Conservation (phyloP, 2,329 filamentous ascomycete species). For the Cladophialophora exuberans region DNA sequence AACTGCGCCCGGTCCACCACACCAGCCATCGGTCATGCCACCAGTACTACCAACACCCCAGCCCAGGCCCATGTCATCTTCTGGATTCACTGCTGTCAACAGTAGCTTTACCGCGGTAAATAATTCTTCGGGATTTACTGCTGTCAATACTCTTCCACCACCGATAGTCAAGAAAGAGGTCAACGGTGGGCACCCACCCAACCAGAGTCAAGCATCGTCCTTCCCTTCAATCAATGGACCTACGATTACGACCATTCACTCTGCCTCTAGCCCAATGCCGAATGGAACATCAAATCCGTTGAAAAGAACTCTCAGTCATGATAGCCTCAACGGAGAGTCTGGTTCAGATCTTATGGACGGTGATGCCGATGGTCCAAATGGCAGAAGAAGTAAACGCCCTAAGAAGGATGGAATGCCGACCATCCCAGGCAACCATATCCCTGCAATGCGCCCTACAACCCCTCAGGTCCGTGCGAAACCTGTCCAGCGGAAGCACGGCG, state of each 20-base stretch:
- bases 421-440: conserved; percentile 96
- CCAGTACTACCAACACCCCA: conserved; percentile 41
- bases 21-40: conserved; percentile 39
- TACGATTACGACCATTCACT: conserved; percentile 22
- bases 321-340: conserved; percentile 45
- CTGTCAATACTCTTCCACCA: conserved; percentile 43
- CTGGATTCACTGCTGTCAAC: conserved; percentile 76
- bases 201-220: conserved; percentile 54
- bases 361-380: conserved; percentile 66
- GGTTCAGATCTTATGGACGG: conserved; percentile 47
- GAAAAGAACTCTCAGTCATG: conserved; percentile 75
- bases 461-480: conserved; percentile 60
- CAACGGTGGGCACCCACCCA: conserved; percentile 60
- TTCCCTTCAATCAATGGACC: conserved; percentile 61
- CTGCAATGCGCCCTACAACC: conserved; percentile 77
- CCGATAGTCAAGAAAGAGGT: conserved; percentile 53
- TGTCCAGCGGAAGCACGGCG: conserved; percentile 60
- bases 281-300: conserved; percentile 54
- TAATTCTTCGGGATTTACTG: conserved; percentile 49
- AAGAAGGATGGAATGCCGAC: conserved; percentile 79
- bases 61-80: conserved; percentile 42
- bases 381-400: conserved; percentile 86
- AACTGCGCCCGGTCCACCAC: conserved; percentile 20
- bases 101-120: conserved; percentile 65
- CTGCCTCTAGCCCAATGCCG: conserved; percentile 20